phyloP scores from a whole-genome alignment of 2,329 filamentous ascomycete species.

The Ascomycota sp. region DNA sequence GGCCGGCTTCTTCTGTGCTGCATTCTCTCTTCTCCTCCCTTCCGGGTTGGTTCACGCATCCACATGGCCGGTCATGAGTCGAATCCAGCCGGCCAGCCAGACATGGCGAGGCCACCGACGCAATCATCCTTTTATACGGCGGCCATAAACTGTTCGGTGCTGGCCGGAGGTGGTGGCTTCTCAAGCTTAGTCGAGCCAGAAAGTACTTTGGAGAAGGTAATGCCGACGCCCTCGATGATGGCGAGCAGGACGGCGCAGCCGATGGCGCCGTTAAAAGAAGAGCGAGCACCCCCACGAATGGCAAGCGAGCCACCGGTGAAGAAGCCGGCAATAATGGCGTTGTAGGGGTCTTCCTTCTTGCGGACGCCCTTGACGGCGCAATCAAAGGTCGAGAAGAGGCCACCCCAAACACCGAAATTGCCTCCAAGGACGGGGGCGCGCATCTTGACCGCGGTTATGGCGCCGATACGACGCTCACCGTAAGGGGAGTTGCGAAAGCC shows the following conservation, averaged over 20 bases:
- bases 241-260: constrained; percentile 86
- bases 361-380: constrained; percentile 86
- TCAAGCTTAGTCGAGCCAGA: constrained; percentile 74
- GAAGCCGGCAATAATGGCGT: constrained; percentile 93
- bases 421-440: constrained; percentile 88
- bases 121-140: constrained; percentile 2
- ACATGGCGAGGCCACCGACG: not conserved
- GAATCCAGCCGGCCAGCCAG: too few species aligned
- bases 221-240: constrained; percentile 93
- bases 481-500: constrained; percentile 78
- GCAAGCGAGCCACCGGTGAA: constrained; percentile 87
- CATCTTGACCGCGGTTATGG: constrained; percentile 92
- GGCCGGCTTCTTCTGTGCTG: too few species aligned
- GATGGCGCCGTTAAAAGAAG: constrained; percentile 86
- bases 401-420: constrained; percentile 97
- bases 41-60: too few species aligned
- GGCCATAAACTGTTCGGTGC: constrained; percentile 5
- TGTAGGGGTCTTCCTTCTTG: constrained; percentile 96
- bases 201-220: constrained; percentile 89
- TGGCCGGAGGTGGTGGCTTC: constrained; percentile 10
- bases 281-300: constrained; percentile 76
- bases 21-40: too few species aligned
- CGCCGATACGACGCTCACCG: constrained; percentile 87
- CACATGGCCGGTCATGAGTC: too few species aligned
- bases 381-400: constrained; percentile 87